These are phyloP conservation scores for Melaleuca quinquenervia DNA, from an alignment of 345 rosid genomes.

Conservation along the genomic window DNA sequence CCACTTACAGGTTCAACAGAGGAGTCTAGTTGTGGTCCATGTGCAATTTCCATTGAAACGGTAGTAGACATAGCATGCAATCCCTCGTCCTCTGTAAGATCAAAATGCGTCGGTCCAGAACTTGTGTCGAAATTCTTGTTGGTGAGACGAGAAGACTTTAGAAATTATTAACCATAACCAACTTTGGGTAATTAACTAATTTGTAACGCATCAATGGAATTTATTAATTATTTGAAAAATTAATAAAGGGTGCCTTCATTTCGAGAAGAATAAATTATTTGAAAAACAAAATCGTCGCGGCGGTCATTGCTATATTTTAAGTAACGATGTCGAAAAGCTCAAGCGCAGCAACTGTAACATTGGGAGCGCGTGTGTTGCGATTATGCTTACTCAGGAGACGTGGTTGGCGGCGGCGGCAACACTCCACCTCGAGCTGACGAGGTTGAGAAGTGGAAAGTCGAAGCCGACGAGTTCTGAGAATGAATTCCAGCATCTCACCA, in stretches of 20 bases:
- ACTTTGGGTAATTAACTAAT: neutral
- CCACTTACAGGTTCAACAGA: too few species aligned
- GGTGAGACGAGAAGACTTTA: too few species aligned
- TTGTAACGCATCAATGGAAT: neutral
- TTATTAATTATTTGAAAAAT: neutral
- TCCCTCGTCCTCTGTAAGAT: too few species aligned
- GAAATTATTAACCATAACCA: neutral
- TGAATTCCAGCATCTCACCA: neutral
- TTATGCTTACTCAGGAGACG: neutral
- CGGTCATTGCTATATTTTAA: neutral
- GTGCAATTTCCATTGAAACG: too few species aligned
- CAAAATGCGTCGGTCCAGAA: too few species aligned
- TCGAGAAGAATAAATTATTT: too few species aligned
- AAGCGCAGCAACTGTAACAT: fast-evolving
- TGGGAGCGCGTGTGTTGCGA: neutral
- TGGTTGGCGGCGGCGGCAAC: fast-evolving
- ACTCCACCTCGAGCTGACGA: neutral
- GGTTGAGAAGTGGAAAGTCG: neutral
- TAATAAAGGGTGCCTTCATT: too few species aligned
- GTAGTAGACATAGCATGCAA: too few species aligned
- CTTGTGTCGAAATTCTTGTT: too few species aligned
- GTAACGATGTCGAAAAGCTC: neutral
- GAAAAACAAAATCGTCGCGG: neutral
- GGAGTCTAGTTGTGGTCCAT: too few species aligned
- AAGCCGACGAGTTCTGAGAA: neutral